Evolutionary conservation across 805 yeast species (phyloP), one percentile per base, ranked within the genome.

Genomic region (Starmerella vitae): DNA sequence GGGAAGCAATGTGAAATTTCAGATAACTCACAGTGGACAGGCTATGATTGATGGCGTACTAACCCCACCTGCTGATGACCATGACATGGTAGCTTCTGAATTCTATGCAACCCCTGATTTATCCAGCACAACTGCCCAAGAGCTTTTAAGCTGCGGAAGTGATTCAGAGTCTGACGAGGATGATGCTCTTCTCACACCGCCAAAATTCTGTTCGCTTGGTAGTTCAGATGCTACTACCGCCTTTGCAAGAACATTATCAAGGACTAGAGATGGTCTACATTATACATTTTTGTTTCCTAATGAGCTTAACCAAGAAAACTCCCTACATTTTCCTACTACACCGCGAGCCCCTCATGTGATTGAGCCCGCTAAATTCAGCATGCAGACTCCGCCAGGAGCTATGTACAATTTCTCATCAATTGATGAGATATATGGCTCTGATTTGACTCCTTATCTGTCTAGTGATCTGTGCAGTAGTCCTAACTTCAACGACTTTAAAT

Each of bases 311-410:
- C 47, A 48, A 3, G 38, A 39, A 13, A 41, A 41, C 33, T 34
- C 20, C 13, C 37, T 29, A 13, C 43, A 37, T 14, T 20, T 38
- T 15, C 49, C 41, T 1, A 40, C 39, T 20, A 44, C 45, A 10
- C 49, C 49, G 4, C 48, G 41, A 3, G 20, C 33, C 4, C 31
- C 44, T 5, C 17, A 21, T 13, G 29, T 36, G 5, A 33, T 40
- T 15, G 44, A 43, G 6, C 42, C 36, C 6, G 14, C 8, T 3
- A 18, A 33, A 3, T 34, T 46, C 33, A 34, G 24, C 15, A 19
- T 33, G 32, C 46, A 43, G 28, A 47, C 50, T 3, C 50, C 50
- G 17, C 50, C 50, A 1, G 44, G 47, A 3, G 44, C 50, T 3
- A 10, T 37, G 1, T 42, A 25, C 20, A 18, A 38, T 17, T 45